Conservation (phyloP, 129 eudicot genomes). For the Logfia minima region DNA sequence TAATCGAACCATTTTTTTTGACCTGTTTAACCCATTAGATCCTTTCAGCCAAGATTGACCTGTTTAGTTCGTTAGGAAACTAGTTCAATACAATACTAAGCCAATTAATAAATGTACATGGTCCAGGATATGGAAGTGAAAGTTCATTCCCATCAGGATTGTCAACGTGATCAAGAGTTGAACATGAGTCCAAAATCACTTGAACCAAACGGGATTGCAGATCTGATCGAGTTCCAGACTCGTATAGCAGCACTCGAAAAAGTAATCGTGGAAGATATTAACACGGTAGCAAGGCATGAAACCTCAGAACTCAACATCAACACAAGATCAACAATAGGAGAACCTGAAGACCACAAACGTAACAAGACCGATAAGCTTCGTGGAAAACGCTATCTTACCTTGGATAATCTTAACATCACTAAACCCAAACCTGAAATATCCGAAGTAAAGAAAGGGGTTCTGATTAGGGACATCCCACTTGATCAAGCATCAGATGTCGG, state of each 20-base stretch:
- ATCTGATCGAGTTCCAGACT: constrained; percentile 58
- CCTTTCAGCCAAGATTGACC: neutral
- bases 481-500: constrained; percentile 56
- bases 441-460: constrained; percentile 48
- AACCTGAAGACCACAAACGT: constrained; percentile 24
- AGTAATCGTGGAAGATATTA: constrained; percentile 47
- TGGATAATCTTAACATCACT: constrained; percentile 40
- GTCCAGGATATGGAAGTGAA: constrained; percentile 46
- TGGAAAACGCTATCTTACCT: constrained; percentile 33
- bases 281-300: constrained; percentile 36
- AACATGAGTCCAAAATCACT: constrained; percentile 28
- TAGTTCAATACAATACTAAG: neutral
- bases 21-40: neutral
- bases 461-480: constrained; percentile 79
- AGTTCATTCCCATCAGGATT: constrained; percentile 28
- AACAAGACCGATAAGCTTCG: constrained; percentile 35
- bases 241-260: constrained; percentile 66
- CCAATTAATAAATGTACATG: neutral
- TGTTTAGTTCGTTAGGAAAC: neutral
- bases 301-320: constrained; percentile 29
- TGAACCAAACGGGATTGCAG: constrained; percentile 39
- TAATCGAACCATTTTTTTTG: neutral
- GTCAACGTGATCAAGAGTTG: constrained; percentile 22
- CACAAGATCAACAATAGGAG: constrained; percentile 35
- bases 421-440: constrained; percentile 47